Percentiles rank a stretch among this genome's conserved stretches.
phyloP scores from a whole-genome alignment of 2,329 filamentous ascomycete genomes.

The Sclerotinia subarctica region DNA sequence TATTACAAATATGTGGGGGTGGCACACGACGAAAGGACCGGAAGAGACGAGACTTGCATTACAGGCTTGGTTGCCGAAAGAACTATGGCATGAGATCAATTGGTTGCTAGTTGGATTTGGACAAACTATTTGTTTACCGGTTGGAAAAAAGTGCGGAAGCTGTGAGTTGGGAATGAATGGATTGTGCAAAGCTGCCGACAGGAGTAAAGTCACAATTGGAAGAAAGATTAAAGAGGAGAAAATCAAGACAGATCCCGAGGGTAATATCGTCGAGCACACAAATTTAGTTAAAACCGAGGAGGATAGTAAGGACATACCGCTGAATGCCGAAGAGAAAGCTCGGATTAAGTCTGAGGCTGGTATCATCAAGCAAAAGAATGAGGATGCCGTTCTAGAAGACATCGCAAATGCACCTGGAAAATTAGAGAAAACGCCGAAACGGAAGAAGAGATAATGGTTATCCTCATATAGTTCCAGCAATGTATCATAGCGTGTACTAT shows the following conservation, averaged over 20 bases:
- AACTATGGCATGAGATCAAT: slow-evolving; percentile 74
- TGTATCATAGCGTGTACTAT: background rate
- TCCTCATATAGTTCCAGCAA: background rate
- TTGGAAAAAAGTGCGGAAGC: slow-evolving; percentile 71
- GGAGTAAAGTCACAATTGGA: slow-evolving; percentile 58
- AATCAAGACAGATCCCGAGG: slow-evolving; percentile 39
- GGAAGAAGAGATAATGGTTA: slow-evolving; percentile 6
- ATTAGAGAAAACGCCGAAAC: slow-evolving; percentile 21
- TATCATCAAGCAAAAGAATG: background rate
- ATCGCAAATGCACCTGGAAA: slow-evolving; percentile 27
- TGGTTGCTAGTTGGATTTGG: slow-evolving; percentile 70
- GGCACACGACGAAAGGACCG: slow-evolving; percentile 62
- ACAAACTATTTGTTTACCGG: slow-evolving; percentile 66
- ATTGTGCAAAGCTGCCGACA: slow-evolving; percentile 71
- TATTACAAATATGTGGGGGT: slow-evolving; percentile 73
- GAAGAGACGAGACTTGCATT: slow-evolving; percentile 64
- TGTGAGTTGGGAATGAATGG: slow-evolving; percentile 76
- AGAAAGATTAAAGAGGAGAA: slow-evolving; percentile 49
- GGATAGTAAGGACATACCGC: slow-evolving; percentile 11
- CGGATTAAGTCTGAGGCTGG: background rate
- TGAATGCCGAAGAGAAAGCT: slow-evolving; percentile 16
- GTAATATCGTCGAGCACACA: slow-evolving; percentile 35
- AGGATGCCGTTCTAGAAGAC: slow-evolving; percentile 19
- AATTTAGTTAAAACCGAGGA: slow-evolving; percentile 40
- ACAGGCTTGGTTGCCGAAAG: slow-evolving; percentile 64